These are phyloP conservation scores for Lantana camara DNA, from an alignment of 257 asterid genomes.

Conservation along the genomic window DNA sequence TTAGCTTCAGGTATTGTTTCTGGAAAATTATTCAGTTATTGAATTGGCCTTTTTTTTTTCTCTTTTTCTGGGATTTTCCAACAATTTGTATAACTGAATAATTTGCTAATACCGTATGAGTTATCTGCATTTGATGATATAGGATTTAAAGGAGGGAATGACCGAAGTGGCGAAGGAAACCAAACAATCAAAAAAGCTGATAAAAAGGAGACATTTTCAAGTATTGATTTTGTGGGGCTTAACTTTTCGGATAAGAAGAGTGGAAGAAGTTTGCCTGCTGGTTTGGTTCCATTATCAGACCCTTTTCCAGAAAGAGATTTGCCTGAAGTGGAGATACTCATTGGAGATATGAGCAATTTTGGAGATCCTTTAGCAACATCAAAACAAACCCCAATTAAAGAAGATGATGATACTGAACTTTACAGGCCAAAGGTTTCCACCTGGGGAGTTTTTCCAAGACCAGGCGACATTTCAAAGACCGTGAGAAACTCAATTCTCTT, in stretches of 20 bases:
- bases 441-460: constrained; percentile 98
- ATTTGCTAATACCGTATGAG: not conserved
- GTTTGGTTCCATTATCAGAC: constrained; percentile 64
- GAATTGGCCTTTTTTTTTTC: not conserved
- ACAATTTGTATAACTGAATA: not conserved
- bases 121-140: constrained; percentile 23
- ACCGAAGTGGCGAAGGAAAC: constrained; percentile 27
- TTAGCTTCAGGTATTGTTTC: constrained; percentile 47
- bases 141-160: constrained; percentile 48
- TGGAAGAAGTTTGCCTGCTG: constrained; percentile 74
- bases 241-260: constrained; percentile 78
- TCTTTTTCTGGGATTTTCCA: no score
- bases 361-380: constrained; percentile 38
- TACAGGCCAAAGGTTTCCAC: constrained; percentile 96
- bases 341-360: constrained; percentile 76
- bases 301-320: constrained; percentile 59
- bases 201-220: constrained; percentile 56
- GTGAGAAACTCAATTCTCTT: constrained; percentile 42
- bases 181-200: constrained; percentile 27
- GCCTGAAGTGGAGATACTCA: constrained; percentile 81
- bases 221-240: constrained; percentile 85
- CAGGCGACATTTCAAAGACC: constrained; percentile 74
- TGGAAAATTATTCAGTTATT: not conserved
- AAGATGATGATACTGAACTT: constrained; percentile 46
- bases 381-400: constrained; percentile 28